These are phyloP conservation scores for Neurospora sp. DNA, from an alignment of 495 filamentous ascomycete species.

Conservation along the genomic window DNA sequence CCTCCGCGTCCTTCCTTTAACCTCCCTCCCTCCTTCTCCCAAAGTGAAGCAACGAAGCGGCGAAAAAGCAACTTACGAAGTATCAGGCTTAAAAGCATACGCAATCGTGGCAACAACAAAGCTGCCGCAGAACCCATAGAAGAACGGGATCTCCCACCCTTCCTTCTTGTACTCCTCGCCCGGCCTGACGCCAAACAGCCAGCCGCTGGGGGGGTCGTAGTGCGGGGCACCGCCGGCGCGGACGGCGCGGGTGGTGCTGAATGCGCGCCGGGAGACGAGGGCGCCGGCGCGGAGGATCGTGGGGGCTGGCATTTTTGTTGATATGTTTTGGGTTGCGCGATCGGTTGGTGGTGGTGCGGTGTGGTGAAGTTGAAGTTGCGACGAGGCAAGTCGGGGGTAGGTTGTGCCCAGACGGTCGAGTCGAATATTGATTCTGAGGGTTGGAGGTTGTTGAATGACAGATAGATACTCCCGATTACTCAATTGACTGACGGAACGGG, in stretches of 20 bases:
- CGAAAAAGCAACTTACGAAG: conserved; percentile 76
- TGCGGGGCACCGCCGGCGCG: conserved; percentile 55
- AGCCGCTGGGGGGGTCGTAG: conserved; percentile 87
- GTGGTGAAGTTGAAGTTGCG: background rate
- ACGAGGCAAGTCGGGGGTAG: no score
- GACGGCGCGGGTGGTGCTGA: conserved; percentile 27
- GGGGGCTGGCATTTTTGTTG: background rate
- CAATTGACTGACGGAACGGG: background rate
- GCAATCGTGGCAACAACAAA: conserved; percentile 63
- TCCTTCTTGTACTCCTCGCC: conserved; percentile 93
- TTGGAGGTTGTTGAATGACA: background rate
- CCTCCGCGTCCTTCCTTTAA: no score
- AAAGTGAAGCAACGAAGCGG: no score
- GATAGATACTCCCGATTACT: background rate
- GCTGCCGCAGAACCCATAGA: conserved; percentile 85
- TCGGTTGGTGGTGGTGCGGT: background rate
- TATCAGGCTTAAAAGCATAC: conserved; percentile 97
- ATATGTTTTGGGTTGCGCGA: background rate
- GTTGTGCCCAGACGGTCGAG: no score
- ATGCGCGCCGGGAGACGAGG: conserved; percentile 11
- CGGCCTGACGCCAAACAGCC: conserved; percentile 82
- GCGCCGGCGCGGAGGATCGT: conserved; percentile 1
- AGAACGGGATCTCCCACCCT: conserved; percentile 85
- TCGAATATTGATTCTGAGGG: no score
- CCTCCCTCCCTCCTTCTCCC: no score